Base-by-base conservation (phyloP, 768 basidiomycete species). In the Tricholoma sp. region DNA sequence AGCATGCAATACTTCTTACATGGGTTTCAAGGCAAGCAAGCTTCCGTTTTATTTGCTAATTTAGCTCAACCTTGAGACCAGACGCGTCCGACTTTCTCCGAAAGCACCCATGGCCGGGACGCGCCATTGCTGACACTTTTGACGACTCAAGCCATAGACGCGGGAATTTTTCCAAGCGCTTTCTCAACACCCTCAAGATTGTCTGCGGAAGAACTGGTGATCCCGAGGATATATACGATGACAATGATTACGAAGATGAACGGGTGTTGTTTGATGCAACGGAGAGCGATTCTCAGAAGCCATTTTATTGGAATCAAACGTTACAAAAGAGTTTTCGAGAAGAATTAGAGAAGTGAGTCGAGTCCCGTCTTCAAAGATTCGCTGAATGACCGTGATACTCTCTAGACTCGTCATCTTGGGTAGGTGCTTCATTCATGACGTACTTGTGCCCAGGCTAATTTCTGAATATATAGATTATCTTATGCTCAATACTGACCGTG, bases 401-500 rank as follows among this genome's bases (percentile, higher is more conserved):
- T 29, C 34, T 58, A 92, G 89, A 67, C 83, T 95, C 19, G 90
- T 95, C 22, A 88, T 94, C 54, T 75, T 95, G 64, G 89, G 89
- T 89, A 70, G 45, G 71, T 47, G 19, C 24, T 58, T 10, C 49
- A 45, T 37, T 14, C n/a, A n/a, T 10, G 16, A 31, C 14, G 27
- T 6, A 16, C 43, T 6, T 16, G 14, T 27, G 24, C 5, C n/a
- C 52, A 49, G 47, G 10, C 41, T 50, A 34, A 45, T 10, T 31
- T 22, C 46, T 52, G 29, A 56, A 53, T 47, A 35, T 43, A 54
- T 52, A 89, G 92, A 95, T 71, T 93, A 89, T 71, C 77, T 96
- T 45, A 95, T 95, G 88, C 83, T 92, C 53, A 95, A 94, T 69
- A 95, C 94, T 18, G 93, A 94, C 67, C 84, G 92, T 52, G 87